phyloP scores from a whole-genome alignment of 306 rosid genomes.

The Ammopiptanthus mongolicus region DNA sequence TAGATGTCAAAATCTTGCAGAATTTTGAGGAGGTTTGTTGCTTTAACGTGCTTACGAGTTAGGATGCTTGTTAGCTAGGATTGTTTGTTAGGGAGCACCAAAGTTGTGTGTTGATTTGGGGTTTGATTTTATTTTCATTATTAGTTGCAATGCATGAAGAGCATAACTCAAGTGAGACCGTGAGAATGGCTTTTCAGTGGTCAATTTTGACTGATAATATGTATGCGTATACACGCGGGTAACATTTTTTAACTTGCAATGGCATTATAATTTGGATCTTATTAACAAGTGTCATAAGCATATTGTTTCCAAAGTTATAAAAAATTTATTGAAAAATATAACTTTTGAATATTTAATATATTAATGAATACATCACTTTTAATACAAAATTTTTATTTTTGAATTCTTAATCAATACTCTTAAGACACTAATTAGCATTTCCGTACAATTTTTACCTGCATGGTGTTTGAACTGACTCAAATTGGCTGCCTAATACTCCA shows the following conservation, averaged over 20 bases:
- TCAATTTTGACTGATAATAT: constrained; percentile 14
- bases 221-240: background rate
- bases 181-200: constrained; percentile 1
- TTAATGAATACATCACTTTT: too few relatives aligned
- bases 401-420: too few relatives aligned
- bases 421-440: too few relatives aligned
- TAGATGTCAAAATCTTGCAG: background rate
- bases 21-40: background rate
- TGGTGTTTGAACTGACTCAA: background rate
- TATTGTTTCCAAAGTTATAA: too few relatives aligned
- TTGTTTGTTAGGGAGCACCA: background rate
- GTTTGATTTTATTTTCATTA: constrained; percentile 5
- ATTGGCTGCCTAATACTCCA: background rate
- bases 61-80: background rate
- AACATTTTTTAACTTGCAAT: constrained; percentile 16
- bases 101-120: background rate
- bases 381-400: too few relatives aligned
- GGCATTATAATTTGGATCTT: background rate
- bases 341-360: too few relatives aligned
- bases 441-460: background rate
- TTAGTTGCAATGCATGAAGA: constrained; percentile 13
- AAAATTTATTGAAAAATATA: too few relatives aligned
- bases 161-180: constrained; percentile 1
- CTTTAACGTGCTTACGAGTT: background rate
- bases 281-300: too few relatives aligned